phyloP scores from a whole-genome alignment of 768 basidiomycete genomes.

The Lactarius pseudohatsudake region DNA sequence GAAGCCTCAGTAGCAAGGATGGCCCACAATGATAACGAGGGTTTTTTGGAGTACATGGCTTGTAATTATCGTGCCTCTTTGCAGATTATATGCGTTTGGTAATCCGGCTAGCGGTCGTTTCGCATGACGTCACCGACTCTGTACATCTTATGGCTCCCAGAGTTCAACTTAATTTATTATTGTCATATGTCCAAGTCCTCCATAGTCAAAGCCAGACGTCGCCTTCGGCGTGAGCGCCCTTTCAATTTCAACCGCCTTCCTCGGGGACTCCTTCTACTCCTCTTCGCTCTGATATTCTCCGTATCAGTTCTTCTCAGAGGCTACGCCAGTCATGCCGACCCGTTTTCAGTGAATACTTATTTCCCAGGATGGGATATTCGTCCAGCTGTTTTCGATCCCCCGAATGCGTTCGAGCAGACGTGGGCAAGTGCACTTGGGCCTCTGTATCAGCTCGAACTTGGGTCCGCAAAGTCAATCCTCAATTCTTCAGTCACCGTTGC shows the following conservation, averaged over 20 bases:
- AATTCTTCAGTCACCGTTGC: conserved; percentile 18
- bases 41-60: no score
- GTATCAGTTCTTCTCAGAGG: background rate
- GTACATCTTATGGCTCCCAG: background rate
- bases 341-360: conserved; percentile 3
- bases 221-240: conserved; percentile 3
- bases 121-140: background rate
- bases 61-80: background rate
- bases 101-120: background rate
- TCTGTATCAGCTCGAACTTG: conserved; percentile 26
- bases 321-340: background rate
- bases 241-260: background rate
- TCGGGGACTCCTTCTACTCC: background rate
- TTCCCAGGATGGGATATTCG: conserved; percentile 18
- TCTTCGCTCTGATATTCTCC: conserved; percentile 5
- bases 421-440: conserved; percentile 5
- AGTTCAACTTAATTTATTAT: background rate
- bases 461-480: conserved; percentile 10
- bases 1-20: conserved; percentile 57
- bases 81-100: conserved; percentile 4
- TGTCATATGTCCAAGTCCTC: conserved; percentile 11
- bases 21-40: conserved; percentile 7
- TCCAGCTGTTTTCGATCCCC: conserved; percentile 4
- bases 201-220: conserved; percentile 8
- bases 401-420: background rate